Evolutionary conservation across 2,329 filamentous ascomycete species (phyloP), one percentile per base, ranked within the genome.

Genomic region (Cryphonectria radicalis): DNA sequence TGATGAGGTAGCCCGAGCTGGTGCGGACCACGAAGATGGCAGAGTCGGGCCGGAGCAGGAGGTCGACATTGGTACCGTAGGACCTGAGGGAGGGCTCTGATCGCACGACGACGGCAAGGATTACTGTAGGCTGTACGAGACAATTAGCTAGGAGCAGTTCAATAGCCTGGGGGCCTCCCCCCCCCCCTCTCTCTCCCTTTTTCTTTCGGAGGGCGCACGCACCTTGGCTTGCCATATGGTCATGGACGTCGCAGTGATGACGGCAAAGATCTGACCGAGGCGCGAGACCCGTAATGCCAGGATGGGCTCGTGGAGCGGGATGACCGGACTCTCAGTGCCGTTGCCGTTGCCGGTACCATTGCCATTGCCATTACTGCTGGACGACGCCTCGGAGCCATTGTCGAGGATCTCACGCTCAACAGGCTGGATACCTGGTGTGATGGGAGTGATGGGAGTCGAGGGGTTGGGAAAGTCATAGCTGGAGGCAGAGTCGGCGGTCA

Each of bases 171-270:
- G 3, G 25, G 13, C 35, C 19, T 2, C 14, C 19, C 46, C 22
- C 22, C 8, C 8, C 46, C 0, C 19, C 6, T 22, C 43, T 50
- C 43, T 50, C 28, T 28, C 28, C 28, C 28, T 28, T 28, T 32
- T 32, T 32, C 43, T 50, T 22, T 50, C 22, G 22, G 19, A 32
- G 46, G 42, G 60, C 77, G 37, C 10, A 40, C 85, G 72, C 86
- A 94, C 94, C 88, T 95, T 95, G 69, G 93, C 95, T 83, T 99
- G 96, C 96, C 96, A 99, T 75, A 99, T 87, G n/a, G 93, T 94
- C 80, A 99, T 89, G 17, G 93, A 92, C 1, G 93, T 93, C 6
- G 88, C 84, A 0, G 95, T 98, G 78, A 98, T 93, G 63, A 94
- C 94, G 67, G 93, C 93, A 82, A 99, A 98, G 73, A 90, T 83